Percentiles rank a stretch among this genome's conserved stretches.
These are phyloP conservation scores for Coemansia umbellata DNA, from an alignment of 192 early-diverging fungal genomes.

Conservation along the genomic window DNA sequence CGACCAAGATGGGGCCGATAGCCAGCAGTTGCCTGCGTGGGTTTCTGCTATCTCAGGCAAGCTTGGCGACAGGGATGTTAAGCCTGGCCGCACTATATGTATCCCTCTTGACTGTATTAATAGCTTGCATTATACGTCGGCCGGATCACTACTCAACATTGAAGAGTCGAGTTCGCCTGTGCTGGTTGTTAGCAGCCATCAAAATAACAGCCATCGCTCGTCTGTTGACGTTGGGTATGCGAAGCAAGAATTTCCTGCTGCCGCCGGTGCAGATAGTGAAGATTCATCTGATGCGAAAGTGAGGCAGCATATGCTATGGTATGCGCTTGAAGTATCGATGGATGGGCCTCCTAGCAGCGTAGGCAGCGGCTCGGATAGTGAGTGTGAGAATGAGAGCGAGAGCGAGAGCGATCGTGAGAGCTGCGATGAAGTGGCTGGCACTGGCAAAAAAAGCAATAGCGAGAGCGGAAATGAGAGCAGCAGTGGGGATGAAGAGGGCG, in stretches of 20 bases:
- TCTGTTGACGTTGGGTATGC: too few species aligned
- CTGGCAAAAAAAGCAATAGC: too few species aligned
- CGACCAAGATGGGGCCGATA: not conserved
- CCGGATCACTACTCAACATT: constrained; percentile 70
- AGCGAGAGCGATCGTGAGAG: not conserved
- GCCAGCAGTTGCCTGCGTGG: constrained; percentile 5
- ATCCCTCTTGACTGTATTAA: constrained; percentile 51
- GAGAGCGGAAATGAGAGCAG: not conserved
- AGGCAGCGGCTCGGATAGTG: not conserved
- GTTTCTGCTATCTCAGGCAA: constrained; percentile 6
- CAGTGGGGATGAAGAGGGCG: constrained; percentile 4
- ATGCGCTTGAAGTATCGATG: constrained; percentile 15
- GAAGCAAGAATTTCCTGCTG: too few species aligned
- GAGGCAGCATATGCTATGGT: constrained; percentile 13
- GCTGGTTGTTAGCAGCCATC: constrained; percentile 62
- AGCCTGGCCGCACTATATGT: constrained; percentile 14
- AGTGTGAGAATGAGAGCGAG: not conserved
- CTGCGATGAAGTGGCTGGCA: too few species aligned
- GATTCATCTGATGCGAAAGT: too few species aligned
- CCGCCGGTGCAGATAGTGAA: too few species aligned
- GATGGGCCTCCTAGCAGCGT: too few species aligned
- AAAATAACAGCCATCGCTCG: too few species aligned
- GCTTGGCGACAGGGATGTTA: not conserved
- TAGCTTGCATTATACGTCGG: constrained; percentile 69
- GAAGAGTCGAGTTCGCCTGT: constrained; percentile 67